phyloP scores from a whole-genome alignment of 345 rosid genomes.

The Citrus australasica region DNA sequence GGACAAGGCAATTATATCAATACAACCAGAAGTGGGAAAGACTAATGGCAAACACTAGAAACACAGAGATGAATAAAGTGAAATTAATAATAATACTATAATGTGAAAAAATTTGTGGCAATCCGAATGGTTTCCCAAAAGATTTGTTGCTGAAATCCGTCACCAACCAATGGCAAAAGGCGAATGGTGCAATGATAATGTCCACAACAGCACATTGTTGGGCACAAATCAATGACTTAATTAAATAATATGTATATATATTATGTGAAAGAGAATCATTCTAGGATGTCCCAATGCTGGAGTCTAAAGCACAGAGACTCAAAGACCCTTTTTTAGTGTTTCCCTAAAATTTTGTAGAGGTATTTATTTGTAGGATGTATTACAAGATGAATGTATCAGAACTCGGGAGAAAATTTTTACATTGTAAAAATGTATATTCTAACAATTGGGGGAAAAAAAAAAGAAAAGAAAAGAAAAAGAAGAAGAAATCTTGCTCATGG shows the following conservation, averaged over 20 bases:
- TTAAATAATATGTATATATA: slow-evolving; percentile 3
- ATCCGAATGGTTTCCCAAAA: slow-evolving; percentile 11
- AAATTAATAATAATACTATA: neutral
- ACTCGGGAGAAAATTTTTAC: no score
- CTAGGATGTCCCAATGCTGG: slow-evolving; percentile 25
- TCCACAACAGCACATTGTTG: slow-evolving; percentile 21
- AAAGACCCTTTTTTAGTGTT: slow-evolving; percentile 26
- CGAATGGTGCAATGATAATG: slow-evolving; percentile 37
- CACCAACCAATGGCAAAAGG: slow-evolving; percentile 11
- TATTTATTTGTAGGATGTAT: no score
- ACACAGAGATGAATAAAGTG: slow-evolving; percentile 1
- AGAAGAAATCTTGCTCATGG: neutral
- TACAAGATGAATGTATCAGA: no score
- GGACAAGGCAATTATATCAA: slow-evolving; percentile 41
- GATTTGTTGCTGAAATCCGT: slow-evolving; percentile 3
- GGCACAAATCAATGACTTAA: slow-evolving; percentile 20
- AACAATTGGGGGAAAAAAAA: no score
- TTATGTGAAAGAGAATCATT: slow-evolving; percentile 28
- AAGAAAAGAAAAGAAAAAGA: no score
- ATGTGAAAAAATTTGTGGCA: neutral
- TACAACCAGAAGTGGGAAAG: neutral
- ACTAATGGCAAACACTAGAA: slow-evolving; percentile 12
- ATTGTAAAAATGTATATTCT: no score
- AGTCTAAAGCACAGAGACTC: slow-evolving; percentile 17
- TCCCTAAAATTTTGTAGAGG: slow-evolving; percentile 10